Base-by-base conservation (phyloP, 495 filamentous ascomycete species). In the Arthonia radiata region DNA sequence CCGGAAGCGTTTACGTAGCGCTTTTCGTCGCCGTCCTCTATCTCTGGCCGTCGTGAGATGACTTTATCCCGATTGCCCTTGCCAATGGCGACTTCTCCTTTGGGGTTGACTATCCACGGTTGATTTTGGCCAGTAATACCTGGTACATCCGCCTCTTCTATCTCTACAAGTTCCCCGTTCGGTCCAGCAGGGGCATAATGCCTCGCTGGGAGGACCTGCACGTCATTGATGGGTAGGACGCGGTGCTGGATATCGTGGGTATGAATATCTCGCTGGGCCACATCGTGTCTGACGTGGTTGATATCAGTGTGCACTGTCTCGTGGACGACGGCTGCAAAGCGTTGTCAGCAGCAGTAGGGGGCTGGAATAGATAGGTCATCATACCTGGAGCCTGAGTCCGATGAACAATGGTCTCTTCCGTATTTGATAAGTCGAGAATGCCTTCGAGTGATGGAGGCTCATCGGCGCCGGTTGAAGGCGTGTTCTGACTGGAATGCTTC, bases 261-360 rank as follows among this genome's bases (percentile, higher is more conserved):
- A 37, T 70, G 62, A 31, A 64, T 57, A 17, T 67, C 61, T 15
- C 59, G 56, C 3, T 56, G 49, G 16, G 65, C 58, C 5, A 33
- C 26, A 35, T 67, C 55, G 38, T 64, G 37, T 9, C 42, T 35
- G 22, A 64, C 44, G 19, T 64, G 43, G 37, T 59, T 60, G 3
- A 44, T 35, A 0, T 47, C 34, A 5, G 46, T 46, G 12, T 43
- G 45, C 25, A 70, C 40, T 1, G 42, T 48, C 37, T 69, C 60
- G 21, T 67, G 63, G 6, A 45, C 53, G 11, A 68, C 54, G 31
- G 59, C 63, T 64, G 5, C 13, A 15, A 15, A n/a, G 17, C 9
- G 4, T 21, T 8, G 5, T 17, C 26, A 22, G 19, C 26, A 32
- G 33, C 18, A 11, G 1, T 34, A 19, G 19, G 2, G 29, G 10